Base-by-base conservation (phyloP, 2,329 filamentous ascomycete species). In the Pestalotiopsis sp. region DNA sequence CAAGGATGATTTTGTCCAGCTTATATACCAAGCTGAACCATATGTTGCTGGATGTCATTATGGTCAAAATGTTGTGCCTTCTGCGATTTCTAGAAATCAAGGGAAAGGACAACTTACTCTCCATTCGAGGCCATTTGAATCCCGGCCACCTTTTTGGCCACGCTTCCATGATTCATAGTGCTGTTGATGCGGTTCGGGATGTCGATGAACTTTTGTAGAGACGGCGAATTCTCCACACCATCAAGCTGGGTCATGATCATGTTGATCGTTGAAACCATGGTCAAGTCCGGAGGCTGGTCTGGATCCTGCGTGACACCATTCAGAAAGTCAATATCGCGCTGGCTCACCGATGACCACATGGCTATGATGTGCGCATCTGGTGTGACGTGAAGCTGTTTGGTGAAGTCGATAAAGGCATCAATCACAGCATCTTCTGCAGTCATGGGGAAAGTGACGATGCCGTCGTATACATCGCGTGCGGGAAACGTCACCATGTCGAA, bases 1-100 rank as follows among this genome's bases (percentile, higher is more conserved):
- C 73, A 72, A 83, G 77, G 12, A 83, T 74, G 14, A 60, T 41
- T 7, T 39, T 31, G 63, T 72, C 69, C 27, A 72, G 71, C 63
- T 69, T 70, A 66, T 70, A 57, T 3, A 70, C 69, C 20, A 70
- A 56, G 4, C 69, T 65, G 31, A 67, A 71, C 72, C 72, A 73
- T 49, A 61, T 63, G 25, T 62, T 20, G 23, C 41, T 67, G 27
- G 0, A 4, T 14, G 49, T 17, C 11, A 23, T 13, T 23, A 13
- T 7, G 9, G 31, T 49, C 49, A 49, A 23, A 17, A 23, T 62
- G 17, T 1, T 20, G 11, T 20, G 14, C 13, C 36, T n/a, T 5
- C n/a, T 14, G 4, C 7, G 12, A 31, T 23, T n/a, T 31, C 11
- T 12, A 12, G 23, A 9, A 23, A 4, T 5, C 7, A n/a, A n/a